phyloP scores from a whole-genome alignment of 2,329 filamentous ascomycete genomes.

The Ophiognomonia clavigignenti-juglandacearum region DNA sequence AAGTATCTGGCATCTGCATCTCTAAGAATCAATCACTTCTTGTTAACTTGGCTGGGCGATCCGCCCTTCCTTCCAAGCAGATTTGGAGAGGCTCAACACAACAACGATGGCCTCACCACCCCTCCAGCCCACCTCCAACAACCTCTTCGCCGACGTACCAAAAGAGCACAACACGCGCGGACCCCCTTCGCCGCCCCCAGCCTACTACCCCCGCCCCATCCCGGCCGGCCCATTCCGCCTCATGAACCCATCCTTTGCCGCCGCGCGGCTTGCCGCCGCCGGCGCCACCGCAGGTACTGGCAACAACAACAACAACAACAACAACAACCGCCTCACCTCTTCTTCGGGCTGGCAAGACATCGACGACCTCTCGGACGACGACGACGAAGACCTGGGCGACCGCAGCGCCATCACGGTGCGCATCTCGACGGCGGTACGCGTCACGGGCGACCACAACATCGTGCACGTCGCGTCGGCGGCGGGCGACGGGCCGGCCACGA shows the following conservation, averaged over 20 bases:
- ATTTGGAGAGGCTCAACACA: not conserved
- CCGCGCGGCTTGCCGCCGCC: not conserved
- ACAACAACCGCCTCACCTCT: not conserved
- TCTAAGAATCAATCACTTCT: not conserved
- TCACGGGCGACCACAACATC: constrained; percentile 45
- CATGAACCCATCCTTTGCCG: not conserved
- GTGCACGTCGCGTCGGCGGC: constrained; percentile 34
- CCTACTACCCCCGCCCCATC: constrained; percentile 7
- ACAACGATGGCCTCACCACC: constrained; percentile 1
- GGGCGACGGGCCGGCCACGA: constrained; percentile 24
- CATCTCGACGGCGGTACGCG: constrained; percentile 42
- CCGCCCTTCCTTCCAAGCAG: not conserved
- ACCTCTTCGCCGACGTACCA: constrained; percentile 4
- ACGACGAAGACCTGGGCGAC: constrained; percentile 14
- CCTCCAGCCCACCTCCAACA: not conserved
- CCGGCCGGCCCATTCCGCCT: not conserved
- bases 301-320: not conserved
- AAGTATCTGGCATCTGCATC: too few species aligned
- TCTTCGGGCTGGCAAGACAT: constrained; percentile 12
- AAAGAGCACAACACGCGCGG: not conserved
- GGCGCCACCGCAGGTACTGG: not conserved
- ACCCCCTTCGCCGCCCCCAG: constrained; percentile 14
- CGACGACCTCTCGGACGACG: constrained; percentile 18
- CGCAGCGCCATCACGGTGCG: constrained; percentile 38
- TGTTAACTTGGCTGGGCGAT: not conserved